These are phyloP conservation scores for Parascedosporium putredinis DNA, from an alignment of 2,329 filamentous ascomycete species.

Conservation along the genomic window DNA sequence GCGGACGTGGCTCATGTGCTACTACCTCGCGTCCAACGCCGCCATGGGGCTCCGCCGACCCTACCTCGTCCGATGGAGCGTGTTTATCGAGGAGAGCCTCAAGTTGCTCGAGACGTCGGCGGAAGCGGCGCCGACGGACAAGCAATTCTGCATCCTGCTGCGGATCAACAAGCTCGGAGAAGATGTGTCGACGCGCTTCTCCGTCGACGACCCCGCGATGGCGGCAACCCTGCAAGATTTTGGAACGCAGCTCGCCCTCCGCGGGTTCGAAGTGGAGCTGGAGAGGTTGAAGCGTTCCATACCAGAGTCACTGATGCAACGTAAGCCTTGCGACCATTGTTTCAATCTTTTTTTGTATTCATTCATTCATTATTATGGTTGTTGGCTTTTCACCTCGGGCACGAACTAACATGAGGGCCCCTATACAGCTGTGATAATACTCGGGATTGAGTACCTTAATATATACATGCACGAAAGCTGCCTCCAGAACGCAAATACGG, in stretches of 20 bases:
- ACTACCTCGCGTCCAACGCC: constrained; percentile 48
- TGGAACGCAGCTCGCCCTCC: constrained; percentile 54
- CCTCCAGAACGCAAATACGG: constrained; percentile 50
- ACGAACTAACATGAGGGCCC: not conserved
- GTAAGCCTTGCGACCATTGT: constrained; percentile 32
- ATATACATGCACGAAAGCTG: constrained; percentile 70
- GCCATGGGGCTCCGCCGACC: constrained; percentile 52
- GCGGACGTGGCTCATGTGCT: constrained; percentile 49
- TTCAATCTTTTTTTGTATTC: not conserved
- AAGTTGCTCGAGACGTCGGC: constrained; percentile 42
- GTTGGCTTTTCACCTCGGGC: constrained; percentile 9
- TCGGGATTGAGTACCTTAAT: constrained; percentile 55
- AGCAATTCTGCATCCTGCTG: constrained; percentile 47
- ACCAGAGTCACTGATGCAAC: constrained; percentile 38
- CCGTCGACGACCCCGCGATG: constrained; percentile 51
- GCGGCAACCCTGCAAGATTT: constrained; percentile 47
- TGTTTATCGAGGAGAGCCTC: constrained; percentile 51
- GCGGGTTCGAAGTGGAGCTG: constrained; percentile 54
- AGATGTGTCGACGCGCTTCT: constrained; percentile 56
- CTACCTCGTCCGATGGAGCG: constrained; percentile 47
- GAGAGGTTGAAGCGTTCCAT: constrained; percentile 48
- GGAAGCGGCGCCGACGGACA: constrained; percentile 45
- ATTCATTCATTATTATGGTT: constrained; percentile 9
- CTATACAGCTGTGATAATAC: constrained; percentile 43
- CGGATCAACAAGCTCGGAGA: constrained; percentile 55